Percentiles rank a stretch among this genome's conserved stretches.
Evolutionary conservation across 164 flowering plant genomes (phyloP).

Genomic region (Houttuynia cordata): DNA sequence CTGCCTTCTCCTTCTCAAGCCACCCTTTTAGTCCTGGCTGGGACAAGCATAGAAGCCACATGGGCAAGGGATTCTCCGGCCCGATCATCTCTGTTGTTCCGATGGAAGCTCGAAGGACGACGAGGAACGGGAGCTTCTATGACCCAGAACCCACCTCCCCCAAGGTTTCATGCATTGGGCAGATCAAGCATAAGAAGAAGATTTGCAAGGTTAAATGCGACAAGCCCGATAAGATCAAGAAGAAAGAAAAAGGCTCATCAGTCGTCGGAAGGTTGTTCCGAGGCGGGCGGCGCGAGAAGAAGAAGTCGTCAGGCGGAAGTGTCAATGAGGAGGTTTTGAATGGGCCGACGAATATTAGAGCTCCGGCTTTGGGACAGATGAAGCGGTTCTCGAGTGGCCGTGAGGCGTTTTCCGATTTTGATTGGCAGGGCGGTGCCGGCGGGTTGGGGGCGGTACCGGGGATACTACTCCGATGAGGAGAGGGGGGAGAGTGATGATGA

Average conservation of each 20-base stretch:
- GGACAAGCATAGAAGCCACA: constrained; percentile 20
- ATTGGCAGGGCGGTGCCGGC: constrained; percentile 41
- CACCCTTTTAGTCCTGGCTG: constrained; percentile 42
- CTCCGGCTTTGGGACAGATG: constrained; percentile 46
- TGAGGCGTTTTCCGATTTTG: constrained; percentile 38
- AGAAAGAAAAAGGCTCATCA: neutral
- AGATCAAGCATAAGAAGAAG: constrained; percentile 50
- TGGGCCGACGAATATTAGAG: neutral
- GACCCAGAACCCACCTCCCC: constrained; percentile 77
- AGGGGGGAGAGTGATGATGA: constrained; percentile 13
- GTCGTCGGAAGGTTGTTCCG: constrained; percentile 13
- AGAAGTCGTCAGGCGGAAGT: neutral
- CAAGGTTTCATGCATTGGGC: constrained; percentile 85
- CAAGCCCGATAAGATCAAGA: neutral
- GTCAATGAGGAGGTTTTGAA: neutral
- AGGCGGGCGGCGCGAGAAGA: constrained; percentile 2
- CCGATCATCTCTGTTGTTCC: constrained; percentile 46
- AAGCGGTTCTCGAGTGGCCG: constrained; percentile 58
- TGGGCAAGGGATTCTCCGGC: constrained; percentile 42
- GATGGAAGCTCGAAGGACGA: constrained; percentile 34
- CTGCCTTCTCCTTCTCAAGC: constrained; percentile 29
- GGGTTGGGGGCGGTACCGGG: constrained; percentile 8
- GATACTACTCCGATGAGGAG: constrained; percentile 29
- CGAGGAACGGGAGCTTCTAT: constrained; percentile 14
- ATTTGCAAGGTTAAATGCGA: constrained; percentile 9